Conservation (phyloP, 495 filamentous ascomycete genomes). For the Talaromyces adpressus region DNA sequence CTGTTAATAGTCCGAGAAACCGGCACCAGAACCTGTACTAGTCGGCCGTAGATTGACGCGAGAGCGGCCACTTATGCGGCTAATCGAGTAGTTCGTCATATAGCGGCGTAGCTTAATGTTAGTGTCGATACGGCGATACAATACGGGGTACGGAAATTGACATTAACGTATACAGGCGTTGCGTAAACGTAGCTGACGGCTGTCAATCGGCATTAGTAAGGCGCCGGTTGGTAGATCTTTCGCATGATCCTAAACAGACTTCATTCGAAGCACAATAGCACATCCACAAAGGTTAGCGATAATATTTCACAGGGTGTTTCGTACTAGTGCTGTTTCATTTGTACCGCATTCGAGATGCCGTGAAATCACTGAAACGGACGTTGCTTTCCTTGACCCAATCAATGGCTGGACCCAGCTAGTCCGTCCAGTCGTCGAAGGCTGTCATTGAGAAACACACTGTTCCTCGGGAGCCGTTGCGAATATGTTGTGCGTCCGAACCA, state of each 20-base stretch:
- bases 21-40: neutral
- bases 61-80: constrained; percentile 3
- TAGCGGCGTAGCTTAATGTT: constrained; percentile 9
- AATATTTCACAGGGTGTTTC: neutral
- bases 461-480: neutral
- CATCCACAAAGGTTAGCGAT: neutral
- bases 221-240: neutral
- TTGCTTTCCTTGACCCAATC: neutral
- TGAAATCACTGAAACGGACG: neutral
- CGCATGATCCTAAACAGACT: neutral
- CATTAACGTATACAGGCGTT: neutral
- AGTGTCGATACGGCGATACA: constrained; percentile 4
- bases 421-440: neutral
- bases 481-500: neutral
- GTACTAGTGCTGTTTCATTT: neutral
- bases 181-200: neutral
- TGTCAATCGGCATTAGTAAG: neutral
- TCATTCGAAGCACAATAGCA: too few relatives aligned
- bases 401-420: neutral
- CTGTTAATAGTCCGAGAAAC: neutral
- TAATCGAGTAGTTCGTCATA: constrained; percentile 6
- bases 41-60: neutral
- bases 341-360: neutral
- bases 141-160: neutral
- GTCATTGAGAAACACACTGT: neutral